These are phyloP conservation scores for Chlamydomonas sp. DNA, from an alignment of 139 green algal genomes.

Conservation along the genomic window DNA sequence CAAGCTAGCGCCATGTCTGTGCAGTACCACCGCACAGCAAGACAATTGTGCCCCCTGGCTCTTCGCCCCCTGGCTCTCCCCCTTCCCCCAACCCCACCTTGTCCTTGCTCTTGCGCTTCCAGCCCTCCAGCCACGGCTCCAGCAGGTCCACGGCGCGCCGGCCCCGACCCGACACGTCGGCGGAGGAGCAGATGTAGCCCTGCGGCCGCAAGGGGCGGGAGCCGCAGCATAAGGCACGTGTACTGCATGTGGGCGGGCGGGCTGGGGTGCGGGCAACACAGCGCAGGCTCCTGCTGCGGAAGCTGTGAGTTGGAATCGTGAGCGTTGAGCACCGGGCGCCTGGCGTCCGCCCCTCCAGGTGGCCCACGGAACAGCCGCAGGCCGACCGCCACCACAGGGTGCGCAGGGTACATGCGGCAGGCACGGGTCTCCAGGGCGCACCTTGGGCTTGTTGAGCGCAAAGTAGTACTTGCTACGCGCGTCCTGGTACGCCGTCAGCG, in stretches of 20 bases:
- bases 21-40: too few species aligned
- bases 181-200: slow-evolving; percentile 82
- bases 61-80: neutral
- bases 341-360: too few species aligned
- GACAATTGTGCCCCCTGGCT: neutral
- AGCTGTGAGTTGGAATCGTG: too few species aligned
- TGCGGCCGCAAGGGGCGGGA: neutral
- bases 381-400: neutral
- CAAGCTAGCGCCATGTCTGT: neutral
- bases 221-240: neutral
- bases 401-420: neutral
- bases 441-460: slow-evolving; percentile 77
- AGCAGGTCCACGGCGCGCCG: slow-evolving; percentile 80
- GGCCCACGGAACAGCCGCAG: neutral
- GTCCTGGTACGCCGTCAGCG: neutral
- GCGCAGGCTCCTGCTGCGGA: too few species aligned
- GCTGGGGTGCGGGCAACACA: neutral
- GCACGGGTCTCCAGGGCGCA: neutral
- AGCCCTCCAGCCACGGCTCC: slow-evolving; percentile 64
- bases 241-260: too few species aligned
- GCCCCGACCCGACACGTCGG: slow-evolving; percentile 21
- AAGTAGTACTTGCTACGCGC: slow-evolving; percentile 70
- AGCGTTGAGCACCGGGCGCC: too few species aligned
- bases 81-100: neutral
- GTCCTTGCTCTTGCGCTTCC: slow-evolving; percentile 44